phyloP scores from a whole-genome alignment of 73 alveolate species.

The Paramecium sexaurelia region DNA sequence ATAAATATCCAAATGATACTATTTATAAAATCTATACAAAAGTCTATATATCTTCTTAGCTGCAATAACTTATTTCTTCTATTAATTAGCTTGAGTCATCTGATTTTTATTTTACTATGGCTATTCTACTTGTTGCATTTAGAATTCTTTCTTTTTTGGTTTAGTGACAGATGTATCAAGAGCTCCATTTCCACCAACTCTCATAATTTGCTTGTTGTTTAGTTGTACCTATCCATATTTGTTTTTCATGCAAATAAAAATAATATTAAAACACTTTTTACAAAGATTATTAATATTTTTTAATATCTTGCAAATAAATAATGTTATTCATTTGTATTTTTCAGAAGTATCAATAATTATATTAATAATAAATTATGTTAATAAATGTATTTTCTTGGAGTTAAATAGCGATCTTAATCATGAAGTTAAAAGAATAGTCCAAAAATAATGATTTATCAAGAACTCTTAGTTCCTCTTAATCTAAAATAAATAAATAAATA shows the following conservation, averaged over 20 bases:
- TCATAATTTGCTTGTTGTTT: neutral
- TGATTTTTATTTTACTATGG: neutral
- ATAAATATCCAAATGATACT: neutral
- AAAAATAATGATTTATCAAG: neutral
- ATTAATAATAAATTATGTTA: neutral
- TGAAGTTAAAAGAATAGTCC: neutral
- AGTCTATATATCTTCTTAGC: conserved; percentile 20
- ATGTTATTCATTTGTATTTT: no score
- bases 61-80: neutral
- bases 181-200: neutral
- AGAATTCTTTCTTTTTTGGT: neutral
- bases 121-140: neutral
- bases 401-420: neutral
- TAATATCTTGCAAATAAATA: neutral
- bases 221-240: neutral
- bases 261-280: neutral
- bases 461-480: neutral
- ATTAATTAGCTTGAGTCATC: neutral
- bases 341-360: no score
- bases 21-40: neutral
- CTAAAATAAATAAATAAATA: neutral
- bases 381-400: neutral
- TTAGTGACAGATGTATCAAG: neutral
- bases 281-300: neutral
- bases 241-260: neutral